phyloP scores from a whole-genome alignment of 2,329 filamentous ascomycete species.

The Ramichloridium luteum region DNA sequence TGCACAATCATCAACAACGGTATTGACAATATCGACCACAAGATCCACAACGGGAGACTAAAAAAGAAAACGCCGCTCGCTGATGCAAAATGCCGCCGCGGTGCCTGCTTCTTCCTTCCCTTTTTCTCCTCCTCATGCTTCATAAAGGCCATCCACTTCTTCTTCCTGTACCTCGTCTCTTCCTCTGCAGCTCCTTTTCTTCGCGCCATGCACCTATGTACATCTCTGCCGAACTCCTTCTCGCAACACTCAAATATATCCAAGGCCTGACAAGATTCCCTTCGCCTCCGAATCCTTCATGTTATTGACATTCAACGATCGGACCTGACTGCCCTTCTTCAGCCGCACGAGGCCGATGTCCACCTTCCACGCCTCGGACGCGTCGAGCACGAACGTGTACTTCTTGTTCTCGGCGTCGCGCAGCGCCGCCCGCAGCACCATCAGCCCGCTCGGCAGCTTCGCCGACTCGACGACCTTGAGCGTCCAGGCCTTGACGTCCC shows the following conservation, averaged over 20 bases:
- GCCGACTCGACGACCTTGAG: constrained; percentile 67
- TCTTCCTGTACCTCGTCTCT: no score
- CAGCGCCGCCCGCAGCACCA: constrained; percentile 46
- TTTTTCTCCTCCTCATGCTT: no score
- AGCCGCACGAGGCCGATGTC: constrained; percentile 45
- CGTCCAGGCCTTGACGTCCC: constrained; percentile 98
- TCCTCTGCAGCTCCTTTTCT: no score
- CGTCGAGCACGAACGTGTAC: constrained; percentile 49
- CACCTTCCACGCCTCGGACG: constrained; percentile 51
- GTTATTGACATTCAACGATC: constrained; percentile 41
- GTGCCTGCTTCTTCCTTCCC: no score
- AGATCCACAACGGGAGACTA: no score
- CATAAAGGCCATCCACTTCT: no score
- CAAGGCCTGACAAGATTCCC: constrained; percentile 24
- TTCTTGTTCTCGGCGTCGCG: constrained; percentile 49
- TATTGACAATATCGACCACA: no score
- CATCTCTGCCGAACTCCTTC: constrained; percentile 3
- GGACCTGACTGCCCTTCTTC: constrained; percentile 43
- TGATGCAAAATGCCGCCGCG: no score
- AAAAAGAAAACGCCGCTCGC: no score
- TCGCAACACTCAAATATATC: constrained; percentile 19
- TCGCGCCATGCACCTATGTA: no score
- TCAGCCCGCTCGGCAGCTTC: constrained; percentile 29
- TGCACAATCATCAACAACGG: no score
- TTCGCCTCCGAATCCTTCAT: constrained; percentile 37